Evolutionary conservation across 805 yeast genomes (phyloP), one percentile per base, ranked within the genome.

Genomic region (Candida tallmaniae): DNA sequence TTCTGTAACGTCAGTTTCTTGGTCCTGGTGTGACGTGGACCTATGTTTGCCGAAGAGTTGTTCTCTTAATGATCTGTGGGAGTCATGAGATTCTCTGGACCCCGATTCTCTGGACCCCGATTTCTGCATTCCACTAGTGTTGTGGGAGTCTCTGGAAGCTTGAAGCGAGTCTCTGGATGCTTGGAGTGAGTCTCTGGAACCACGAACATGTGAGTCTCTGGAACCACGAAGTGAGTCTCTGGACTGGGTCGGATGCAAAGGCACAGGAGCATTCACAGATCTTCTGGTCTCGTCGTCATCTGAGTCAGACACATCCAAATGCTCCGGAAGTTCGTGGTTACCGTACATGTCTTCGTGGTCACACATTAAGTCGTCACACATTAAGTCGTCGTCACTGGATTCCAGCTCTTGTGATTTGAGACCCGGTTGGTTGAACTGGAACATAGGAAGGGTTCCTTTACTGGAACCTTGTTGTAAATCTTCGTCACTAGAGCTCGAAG

Each of bases 1-100:
- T 23, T 55, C 59, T 2, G 56, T 47, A 14, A 51, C 44, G 36
- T 53, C 58, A 7, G 47, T 47, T 32, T 49, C 55, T 8, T 30
- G 42, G 13, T 25, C 27, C 8, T 7, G 7, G 8, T 14, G 7
- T 8, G 7, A 8, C 12, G 28, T 26, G 3, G n/a, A n/a, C n/a
- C n/a, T n/a, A n/a, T n/a, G n/a, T n/a, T n/a, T n/a, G n/a, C n/a
- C n/a, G n/a, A n/a, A n/a, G n/a, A n/a, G n/a, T n/a, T n/a, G n/a
- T n/a, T n/a, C n/a, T n/a, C n/a, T n/a, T n/a, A n/a, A n/a, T n/a
- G n/a, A n/a, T n/a, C n/a, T n/a, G n/a, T n/a, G n/a, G n/a, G n/a
- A n/a, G n/a, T n/a, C n/a, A n/a, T n/a, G n/a, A n/a, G n/a, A n/a
- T n/a, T n/a, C n/a, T n/a, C n/a, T n/a, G n/a, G n/a, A n/a, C n/a